Conservation (phyloP, 257 asterid species). For the Nicotiana undulata region DNA sequence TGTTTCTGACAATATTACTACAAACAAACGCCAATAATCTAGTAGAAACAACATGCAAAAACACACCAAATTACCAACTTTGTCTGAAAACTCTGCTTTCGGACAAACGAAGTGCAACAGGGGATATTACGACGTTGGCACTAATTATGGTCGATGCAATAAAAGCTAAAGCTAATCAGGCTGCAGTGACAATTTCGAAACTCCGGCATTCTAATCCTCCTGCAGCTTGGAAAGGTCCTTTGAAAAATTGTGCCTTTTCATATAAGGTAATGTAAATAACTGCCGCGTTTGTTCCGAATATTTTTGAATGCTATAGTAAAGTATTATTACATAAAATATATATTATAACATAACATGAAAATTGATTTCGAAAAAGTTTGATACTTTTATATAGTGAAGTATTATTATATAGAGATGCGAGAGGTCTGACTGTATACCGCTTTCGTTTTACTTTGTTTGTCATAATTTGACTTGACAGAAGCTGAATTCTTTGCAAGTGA, state of each 20-base stretch:
- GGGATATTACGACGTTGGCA: slow-evolving; percentile 19
- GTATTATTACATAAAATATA: no score
- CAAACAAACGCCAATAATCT: not conserved
- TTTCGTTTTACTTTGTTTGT: no score
- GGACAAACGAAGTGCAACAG: slow-evolving; percentile 21
- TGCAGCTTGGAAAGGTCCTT: not conserved
- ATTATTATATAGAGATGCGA: no score
- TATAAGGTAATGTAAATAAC: not conserved
- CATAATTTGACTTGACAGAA: no score
- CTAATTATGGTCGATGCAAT: slow-evolving; percentile 20
- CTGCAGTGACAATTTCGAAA: not conserved
- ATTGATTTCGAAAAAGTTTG: no score
- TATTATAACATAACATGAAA: no score
- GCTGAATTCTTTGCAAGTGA: no score
- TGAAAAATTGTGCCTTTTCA: slow-evolving; percentile 1
- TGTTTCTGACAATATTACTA: not conserved
- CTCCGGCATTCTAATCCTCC: slow-evolving; percentile 2
- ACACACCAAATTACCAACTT: slow-evolving; percentile 50
- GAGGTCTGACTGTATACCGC: no score
- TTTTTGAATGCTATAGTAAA: no score
- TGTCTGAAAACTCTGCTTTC: slow-evolving; percentile 37
- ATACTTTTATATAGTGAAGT: no score
- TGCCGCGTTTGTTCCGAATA: no score
- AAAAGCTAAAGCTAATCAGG: not conserved
- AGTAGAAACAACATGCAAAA: slow-evolving; percentile 39